A percentile compares a stretch with the other conserved stretches of the same genome.
Conservation (phyloP, 331 rosid genomes). For the Stylosanthes scabra region DNA sequence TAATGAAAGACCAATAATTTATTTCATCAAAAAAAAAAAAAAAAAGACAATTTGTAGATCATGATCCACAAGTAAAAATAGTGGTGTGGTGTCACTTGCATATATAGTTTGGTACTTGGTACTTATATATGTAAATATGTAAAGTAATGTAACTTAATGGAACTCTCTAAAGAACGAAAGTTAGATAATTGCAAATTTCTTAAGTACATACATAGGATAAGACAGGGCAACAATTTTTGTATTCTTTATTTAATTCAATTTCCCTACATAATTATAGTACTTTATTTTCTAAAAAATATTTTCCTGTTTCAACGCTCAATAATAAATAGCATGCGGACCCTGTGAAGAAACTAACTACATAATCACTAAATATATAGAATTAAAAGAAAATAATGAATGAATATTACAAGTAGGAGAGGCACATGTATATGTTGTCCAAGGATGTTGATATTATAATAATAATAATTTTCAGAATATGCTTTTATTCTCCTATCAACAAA, state of each 20-base stretch:
- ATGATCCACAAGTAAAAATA: not conserved
- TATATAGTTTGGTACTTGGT: not conserved
- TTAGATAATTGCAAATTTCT: constrained; percentile 9
- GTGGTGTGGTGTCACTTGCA: not conserved
- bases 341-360: constrained; percentile 3
- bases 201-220: not conserved
- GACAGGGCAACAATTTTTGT: not conserved
- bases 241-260: constrained; percentile 7
- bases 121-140: no score
- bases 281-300: constrained; percentile 21
- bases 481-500: constrained; percentile 6
- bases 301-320: not conserved
- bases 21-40: not conserved
- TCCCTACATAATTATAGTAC: not conserved
- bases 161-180: not conserved
- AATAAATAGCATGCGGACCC: not conserved
- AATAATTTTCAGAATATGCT: not conserved
- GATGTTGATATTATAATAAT: not conserved
- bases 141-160: not conserved
- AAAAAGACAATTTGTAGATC: not conserved
- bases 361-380: not conserved
- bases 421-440: not conserved
- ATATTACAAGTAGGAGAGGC: not conserved
- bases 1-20: not conserved
- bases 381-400: not conserved